phyloP scores from a whole-genome alignment of 495 filamentous ascomycete species.

The Poronia punctata region DNA sequence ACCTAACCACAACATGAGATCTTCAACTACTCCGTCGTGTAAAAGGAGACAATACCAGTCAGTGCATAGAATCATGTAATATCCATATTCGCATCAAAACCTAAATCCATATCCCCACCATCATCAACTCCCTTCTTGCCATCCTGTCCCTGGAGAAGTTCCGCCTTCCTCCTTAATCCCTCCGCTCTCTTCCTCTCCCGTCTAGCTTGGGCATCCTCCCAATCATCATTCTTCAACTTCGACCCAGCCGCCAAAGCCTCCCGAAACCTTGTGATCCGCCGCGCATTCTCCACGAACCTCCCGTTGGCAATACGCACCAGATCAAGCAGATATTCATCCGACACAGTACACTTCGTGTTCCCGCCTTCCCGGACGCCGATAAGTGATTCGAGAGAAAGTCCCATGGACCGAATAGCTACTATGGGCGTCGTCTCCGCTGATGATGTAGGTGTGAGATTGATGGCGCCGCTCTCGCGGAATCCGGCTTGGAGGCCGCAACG shows the following conservation, averaged over 20 bases:
- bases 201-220: constrained; percentile 54
- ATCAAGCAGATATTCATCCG: constrained; percentile 52
- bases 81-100: constrained; percentile 15
- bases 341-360: constrained; percentile 35
- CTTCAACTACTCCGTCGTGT: too few relatives aligned
- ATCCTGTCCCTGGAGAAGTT: constrained; percentile 17
- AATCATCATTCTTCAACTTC: constrained; percentile 25
- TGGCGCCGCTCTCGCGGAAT: constrained; percentile 81
- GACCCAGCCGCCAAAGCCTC: constrained; percentile 30
- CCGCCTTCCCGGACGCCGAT: constrained; percentile 52
- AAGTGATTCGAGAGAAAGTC: constrained; percentile 69
- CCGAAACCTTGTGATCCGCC: constrained; percentile 60
- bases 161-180: constrained; percentile 45
- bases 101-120: constrained; percentile 13
- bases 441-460: constrained; percentile 38
- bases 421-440: constrained; percentile 51
- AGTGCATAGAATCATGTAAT: constrained; percentile 21
- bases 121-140: constrained; percentile 9
- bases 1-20: too few relatives aligned
- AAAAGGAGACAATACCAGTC: neutral
- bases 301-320: constrained; percentile 66
- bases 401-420: constrained; percentile 75
- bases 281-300: constrained; percentile 65
- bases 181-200: constrained; percentile 56
- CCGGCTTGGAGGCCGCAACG: constrained; percentile 69